Base-by-base conservation (phyloP, 192 early-diverging fungal species). In the Backusella australiensis region DNA sequence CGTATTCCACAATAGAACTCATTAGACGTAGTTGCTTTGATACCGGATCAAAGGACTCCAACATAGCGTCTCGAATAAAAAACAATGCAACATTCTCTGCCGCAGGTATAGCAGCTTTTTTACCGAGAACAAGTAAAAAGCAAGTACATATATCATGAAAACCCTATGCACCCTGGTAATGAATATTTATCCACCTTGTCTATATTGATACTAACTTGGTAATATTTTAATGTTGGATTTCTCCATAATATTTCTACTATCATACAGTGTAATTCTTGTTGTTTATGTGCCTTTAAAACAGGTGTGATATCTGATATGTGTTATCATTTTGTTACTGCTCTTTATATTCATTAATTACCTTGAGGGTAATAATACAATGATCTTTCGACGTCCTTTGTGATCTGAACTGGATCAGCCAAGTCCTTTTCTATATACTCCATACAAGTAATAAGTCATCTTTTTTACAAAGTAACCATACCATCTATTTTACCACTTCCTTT, bases 201-300 rank as follows among this genome's bases (percentile, higher is more conserved):
- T 41, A 11, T 46, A 23, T 7, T 46, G 14, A 7, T n/a, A 21
- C 73, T 23, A 79, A 82, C 81, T 68, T 93, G 93, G 76, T 92
- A 94, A 82, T 93, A 94, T 69, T 89, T 83, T 34, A 93, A 81
- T 79, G 85, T 87, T 36, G 87, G 89, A 76, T 91, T 85, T 41
- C 78, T 76, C 72, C 89, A 86, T 56, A 91, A 70, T 17, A 90
- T 85, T 32, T 77, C 72, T 32, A 77, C 46, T 9, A 91, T 87
- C 29, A 90, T 82, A 1, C 46, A 70, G 34, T 82, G 71, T 52
- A 91, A 78, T 70, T 90, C 85, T 67, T 75, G 67, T 69, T 88
- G 89, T 38, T 85, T 85, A 72, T 81, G 80, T 46, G 73, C 79
- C 12, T 84, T 86, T 11, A 80, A 72, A 4, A 66, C 70, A 36